phyloP scores from a whole-genome alignment of 768 basidiomycete species.

The Amanita inopinata region DNA sequence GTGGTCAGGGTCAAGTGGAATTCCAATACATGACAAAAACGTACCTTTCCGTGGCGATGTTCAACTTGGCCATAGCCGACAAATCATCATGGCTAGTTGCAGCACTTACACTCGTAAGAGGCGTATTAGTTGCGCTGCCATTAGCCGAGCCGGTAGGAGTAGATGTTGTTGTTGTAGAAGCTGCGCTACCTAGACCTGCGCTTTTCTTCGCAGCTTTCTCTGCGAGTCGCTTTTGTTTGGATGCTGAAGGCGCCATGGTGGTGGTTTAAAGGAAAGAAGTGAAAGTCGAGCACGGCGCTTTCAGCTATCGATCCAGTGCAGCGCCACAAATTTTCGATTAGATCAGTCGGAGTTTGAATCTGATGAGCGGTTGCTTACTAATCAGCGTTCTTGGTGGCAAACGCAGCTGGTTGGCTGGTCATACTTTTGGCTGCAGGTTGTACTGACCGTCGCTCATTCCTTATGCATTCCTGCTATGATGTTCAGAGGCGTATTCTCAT shows the following conservation, averaged over 20 bases:
- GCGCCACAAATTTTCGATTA: slow-evolving; percentile 24
- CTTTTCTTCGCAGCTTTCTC: slow-evolving; percentile 86
- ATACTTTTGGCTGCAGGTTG: too few species aligned
- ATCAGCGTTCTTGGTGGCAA: too few species aligned
- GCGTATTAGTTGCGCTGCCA: slow-evolving; percentile 62
- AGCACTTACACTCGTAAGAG: slow-evolving; percentile 75
- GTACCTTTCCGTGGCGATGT: slow-evolving; percentile 83
- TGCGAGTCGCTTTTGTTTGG: slow-evolving; percentile 89
- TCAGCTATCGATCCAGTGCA: slow-evolving; percentile 14
- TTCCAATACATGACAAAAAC: slow-evolving; percentile 9
- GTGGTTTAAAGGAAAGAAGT: slow-evolving; percentile 5
- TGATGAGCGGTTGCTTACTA: too few species aligned
- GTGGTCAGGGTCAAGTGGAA: slow-evolving; percentile 9
- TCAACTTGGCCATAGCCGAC: slow-evolving; percentile 79
- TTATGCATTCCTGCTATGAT: too few species aligned
- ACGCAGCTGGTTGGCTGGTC: too few species aligned
- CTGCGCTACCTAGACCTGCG: slow-evolving; percentile 24
- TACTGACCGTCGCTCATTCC: too few species aligned
- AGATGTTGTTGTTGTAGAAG: slow-evolving; percentile 42
- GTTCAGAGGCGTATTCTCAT: too few species aligned
- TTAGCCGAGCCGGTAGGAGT: slow-evolving; percentile 56
- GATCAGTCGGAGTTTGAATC: slow-evolving; percentile 26
- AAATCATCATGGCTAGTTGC: slow-evolving; percentile 76
- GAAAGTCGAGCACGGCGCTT: too few species aligned
- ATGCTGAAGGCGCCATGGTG: slow-evolving; percentile 65